phyloP scores from a whole-genome alignment of 2,329 filamentous ascomycete species.

The Aspergillus pseudoglaucus region DNA sequence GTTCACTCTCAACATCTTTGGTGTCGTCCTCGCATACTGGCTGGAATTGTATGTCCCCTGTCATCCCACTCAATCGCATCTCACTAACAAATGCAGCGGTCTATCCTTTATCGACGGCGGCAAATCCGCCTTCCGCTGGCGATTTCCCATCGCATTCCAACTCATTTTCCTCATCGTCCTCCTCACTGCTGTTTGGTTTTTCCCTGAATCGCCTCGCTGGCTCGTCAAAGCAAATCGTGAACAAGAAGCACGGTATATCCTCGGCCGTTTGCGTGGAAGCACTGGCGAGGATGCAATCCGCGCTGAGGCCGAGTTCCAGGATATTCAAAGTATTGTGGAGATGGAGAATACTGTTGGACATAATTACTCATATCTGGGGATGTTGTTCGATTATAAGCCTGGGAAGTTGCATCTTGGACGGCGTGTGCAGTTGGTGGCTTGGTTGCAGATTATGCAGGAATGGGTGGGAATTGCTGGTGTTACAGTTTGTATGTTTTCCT shows the following conservation, averaged over 20 bases:
- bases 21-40: constrained; percentile 61
- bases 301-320: constrained; percentile 59
- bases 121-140: constrained; percentile 55
- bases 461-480: constrained; percentile 66
- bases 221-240: constrained; percentile 60
- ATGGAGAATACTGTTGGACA: constrained; percentile 53
- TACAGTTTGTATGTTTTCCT: constrained; percentile 47
- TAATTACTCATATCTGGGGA: constrained; percentile 54
- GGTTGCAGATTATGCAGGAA: constrained; percentile 65
- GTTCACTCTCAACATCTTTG: constrained; percentile 67
- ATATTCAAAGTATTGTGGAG: constrained; percentile 59
- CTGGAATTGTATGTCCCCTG: constrained; percentile 40
- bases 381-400: constrained; percentile 61
- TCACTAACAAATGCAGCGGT: constrained; percentile 33
- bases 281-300: constrained; percentile 46
- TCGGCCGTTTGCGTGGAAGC: constrained; percentile 57
- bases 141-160: constrained; percentile 65
- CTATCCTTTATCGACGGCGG: constrained; percentile 56
- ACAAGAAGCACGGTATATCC: constrained; percentile 61
- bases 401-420: constrained; percentile 61
- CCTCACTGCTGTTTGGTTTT: constrained; percentile 54
- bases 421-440: constrained; percentile 63
- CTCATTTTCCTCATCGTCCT: constrained; percentile 58
- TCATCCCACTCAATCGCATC: neutral
- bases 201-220: constrained; percentile 57